A percentile compares a stretch with the other conserved stretches of the same genome.
phyloP scores from a whole-genome alignment of 2,329 filamentous ascomycete species.

The Curvularia spicifera region DNA sequence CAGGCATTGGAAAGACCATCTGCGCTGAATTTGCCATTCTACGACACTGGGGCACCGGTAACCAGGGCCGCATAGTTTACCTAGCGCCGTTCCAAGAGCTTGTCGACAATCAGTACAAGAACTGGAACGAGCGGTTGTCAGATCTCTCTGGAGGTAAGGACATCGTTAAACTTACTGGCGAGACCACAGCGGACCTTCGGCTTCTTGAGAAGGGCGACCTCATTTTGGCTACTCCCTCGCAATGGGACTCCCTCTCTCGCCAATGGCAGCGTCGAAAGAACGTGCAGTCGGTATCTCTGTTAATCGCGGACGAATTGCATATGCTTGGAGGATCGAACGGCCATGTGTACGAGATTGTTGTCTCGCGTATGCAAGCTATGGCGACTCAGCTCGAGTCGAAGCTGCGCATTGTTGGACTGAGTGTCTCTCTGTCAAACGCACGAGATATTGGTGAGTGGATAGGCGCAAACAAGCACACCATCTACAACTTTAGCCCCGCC shows the following conservation, averaged over 20 bases:
- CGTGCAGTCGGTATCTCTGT: slow-evolving; percentile 84
- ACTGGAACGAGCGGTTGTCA: slow-evolving; percentile 82
- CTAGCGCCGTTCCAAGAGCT: slow-evolving; percentile 94
- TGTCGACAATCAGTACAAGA: slow-evolving; percentile 78
- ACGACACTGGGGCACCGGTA: slow-evolving; percentile 78
- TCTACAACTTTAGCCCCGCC: slow-evolving; percentile 97
- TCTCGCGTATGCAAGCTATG: slow-evolving; percentile 98
- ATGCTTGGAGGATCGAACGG: slow-evolving; percentile 86
- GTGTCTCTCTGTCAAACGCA: slow-evolving; percentile 90
- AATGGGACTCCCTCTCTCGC: slow-evolving; percentile 95
- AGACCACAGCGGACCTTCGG: slow-evolving; percentile 89
- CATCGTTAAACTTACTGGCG: slow-evolving; percentile 91
- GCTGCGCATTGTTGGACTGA: slow-evolving; percentile 86
- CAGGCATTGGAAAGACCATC: slow-evolving; percentile 94
- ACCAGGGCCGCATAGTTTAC: slow-evolving; percentile 84
- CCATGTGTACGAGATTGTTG: slow-evolving; percentile 92
- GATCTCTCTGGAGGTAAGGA: slow-evolving; percentile 81
- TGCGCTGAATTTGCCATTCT: slow-evolving; percentile 94
- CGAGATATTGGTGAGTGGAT: slow-evolving; percentile 97
- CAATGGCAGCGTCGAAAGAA: slow-evolving; percentile 98
- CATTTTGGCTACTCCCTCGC: slow-evolving; percentile 86
- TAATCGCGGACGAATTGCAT: slow-evolving; percentile 95
- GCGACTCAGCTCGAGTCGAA: slow-evolving; percentile 83
- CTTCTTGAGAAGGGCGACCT: slow-evolving; percentile 86
- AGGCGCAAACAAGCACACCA: slow-evolving; percentile 95